These are phyloP conservation scores for Testicularia cyperi DNA, from an alignment of 1,284 basidiomycete species.

Conservation along the genomic window DNA sequence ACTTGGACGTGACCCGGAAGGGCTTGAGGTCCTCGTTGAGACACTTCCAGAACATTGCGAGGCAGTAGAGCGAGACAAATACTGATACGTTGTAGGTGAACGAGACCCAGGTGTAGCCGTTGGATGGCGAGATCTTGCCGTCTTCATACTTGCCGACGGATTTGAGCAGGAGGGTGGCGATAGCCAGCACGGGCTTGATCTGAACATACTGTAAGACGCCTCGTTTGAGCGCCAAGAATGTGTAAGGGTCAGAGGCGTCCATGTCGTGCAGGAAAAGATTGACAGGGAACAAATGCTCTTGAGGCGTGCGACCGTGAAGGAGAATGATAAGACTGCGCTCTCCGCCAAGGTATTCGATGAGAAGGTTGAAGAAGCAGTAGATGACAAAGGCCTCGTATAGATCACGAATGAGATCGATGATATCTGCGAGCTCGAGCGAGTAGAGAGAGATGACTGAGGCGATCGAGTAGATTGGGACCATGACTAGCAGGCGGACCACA, in stretches of 20 bases:
- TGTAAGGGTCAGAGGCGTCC: slow-evolving; percentile 67
- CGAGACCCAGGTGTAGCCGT: slow-evolving; percentile 71
- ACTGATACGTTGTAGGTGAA: slow-evolving; percentile 69
- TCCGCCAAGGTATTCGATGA: slow-evolving; percentile 77
- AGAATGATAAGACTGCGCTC: slow-evolving; percentile 88
- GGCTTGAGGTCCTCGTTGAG: slow-evolving; percentile 50
- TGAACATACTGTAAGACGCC: slow-evolving; percentile 97
- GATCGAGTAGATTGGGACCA: slow-evolving; percentile 92
- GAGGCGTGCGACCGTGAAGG: slow-evolving; percentile 83
- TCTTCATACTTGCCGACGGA: slow-evolving; percentile 84
- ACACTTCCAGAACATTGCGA: slow-evolving; percentile 57
- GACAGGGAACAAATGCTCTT: slow-evolving; percentile 81
- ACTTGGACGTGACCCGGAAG: slow-evolving; percentile 62
- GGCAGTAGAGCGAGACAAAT: slow-evolving; percentile 62
- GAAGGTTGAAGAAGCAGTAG: slow-evolving; percentile 67
- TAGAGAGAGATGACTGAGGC: slow-evolving; percentile 90
- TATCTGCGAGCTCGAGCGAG: slow-evolving; percentile 90
- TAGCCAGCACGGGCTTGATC: slow-evolving; percentile 85
- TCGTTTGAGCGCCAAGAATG: slow-evolving; percentile 87
- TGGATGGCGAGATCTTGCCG: slow-evolving; percentile 75
- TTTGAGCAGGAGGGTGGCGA: slow-evolving; percentile 83
- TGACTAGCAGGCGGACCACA: slow-evolving; percentile 93
- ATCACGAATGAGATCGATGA: slow-evolving; percentile 91
- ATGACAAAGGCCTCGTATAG: slow-evolving; percentile 98
- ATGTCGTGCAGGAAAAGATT: slow-evolving; percentile 60